phyloP scores from a whole-genome alignment of 2,329 filamentous ascomycete genomes.

The Colletotrichum plurivorum region DNA sequence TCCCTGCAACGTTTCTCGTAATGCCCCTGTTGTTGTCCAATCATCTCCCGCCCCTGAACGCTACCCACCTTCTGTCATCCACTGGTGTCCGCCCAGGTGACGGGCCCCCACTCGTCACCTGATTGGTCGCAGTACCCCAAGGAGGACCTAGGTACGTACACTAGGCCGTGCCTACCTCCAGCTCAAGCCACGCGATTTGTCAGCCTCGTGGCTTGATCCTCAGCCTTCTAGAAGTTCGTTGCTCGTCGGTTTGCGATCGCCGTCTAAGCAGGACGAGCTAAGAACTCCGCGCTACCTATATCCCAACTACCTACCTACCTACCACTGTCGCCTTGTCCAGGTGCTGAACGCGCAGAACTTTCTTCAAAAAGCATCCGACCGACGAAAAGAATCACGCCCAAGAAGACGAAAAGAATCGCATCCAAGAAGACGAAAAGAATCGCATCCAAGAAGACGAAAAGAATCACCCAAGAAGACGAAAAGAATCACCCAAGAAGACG shows the following conservation, averaged over 20 bases:
- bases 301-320: conserved; percentile 7
- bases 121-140: conserved; percentile 5
- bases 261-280: conserved; percentile 8
- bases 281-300: conserved; percentile 16
- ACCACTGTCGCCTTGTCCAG: conserved; percentile 11
- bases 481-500: neutral
- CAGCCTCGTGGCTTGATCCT: conserved; percentile 37
- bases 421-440: too few relatives aligned
- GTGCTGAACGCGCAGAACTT: conserved; percentile 5
- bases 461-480: neutral
- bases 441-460: neutral
- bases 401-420: too few relatives aligned
- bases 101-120: conserved; percentile 16
- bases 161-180: neutral
- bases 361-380: neutral
- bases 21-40: conserved; percentile 17
- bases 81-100: neutral
- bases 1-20: conserved; percentile 20
- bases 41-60: conserved; percentile 2
- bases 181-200: conserved; percentile 34
- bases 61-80: conserved; percentile 11
- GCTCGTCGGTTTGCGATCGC: conserved; percentile 12
- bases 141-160: neutral
- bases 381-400: neutral
- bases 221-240: conserved; percentile 36